These are phyloP conservation scores for Gentiana straminea DNA, from an alignment of 257 asterid genomes.

Conservation along the genomic window DNA sequence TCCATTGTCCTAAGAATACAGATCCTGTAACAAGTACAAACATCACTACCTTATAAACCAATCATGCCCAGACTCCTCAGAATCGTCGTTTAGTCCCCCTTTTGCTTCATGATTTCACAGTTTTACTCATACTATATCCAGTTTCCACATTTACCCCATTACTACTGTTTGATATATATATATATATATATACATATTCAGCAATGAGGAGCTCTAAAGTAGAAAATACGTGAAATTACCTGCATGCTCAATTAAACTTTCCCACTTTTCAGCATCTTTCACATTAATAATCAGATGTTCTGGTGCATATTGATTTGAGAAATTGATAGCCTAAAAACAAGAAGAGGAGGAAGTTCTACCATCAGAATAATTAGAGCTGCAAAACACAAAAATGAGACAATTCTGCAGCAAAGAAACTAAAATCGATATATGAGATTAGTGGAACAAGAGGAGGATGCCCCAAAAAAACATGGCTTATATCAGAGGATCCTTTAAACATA, in stretches of 20 bases:
- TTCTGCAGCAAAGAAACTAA: not conserved
- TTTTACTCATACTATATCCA: no score
- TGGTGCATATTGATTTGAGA: conserved; percentile 90
- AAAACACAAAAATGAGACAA: not conserved
- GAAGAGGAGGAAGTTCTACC: not conserved
- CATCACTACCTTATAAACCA: no score
- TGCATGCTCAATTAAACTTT: conserved; percentile 76
- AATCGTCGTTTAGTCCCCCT: no score
- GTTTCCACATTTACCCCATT: no score
- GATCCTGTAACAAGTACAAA: conserved; percentile 43
- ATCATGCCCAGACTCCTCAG: no score
- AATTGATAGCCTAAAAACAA: conserved; percentile 58
- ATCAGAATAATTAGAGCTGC: not conserved
- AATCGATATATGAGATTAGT: no score
- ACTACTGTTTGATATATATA: no score
- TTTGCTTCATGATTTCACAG: no score
- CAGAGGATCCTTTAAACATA: no score
- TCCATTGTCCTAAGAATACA: conserved; percentile 82
- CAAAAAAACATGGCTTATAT: not conserved
- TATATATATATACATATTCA: no score
- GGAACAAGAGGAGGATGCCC: not conserved
- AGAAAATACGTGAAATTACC: conserved; percentile 24
- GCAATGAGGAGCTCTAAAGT: no score
- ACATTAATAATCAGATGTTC: conserved; percentile 91
- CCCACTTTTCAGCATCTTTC: conserved; percentile 97